Percentiles rank a stretch among this genome's conserved stretches.
Evolutionary conservation across 2,329 filamentous ascomycete species (phyloP).

Genomic region (Gremmenia infestans): DNA sequence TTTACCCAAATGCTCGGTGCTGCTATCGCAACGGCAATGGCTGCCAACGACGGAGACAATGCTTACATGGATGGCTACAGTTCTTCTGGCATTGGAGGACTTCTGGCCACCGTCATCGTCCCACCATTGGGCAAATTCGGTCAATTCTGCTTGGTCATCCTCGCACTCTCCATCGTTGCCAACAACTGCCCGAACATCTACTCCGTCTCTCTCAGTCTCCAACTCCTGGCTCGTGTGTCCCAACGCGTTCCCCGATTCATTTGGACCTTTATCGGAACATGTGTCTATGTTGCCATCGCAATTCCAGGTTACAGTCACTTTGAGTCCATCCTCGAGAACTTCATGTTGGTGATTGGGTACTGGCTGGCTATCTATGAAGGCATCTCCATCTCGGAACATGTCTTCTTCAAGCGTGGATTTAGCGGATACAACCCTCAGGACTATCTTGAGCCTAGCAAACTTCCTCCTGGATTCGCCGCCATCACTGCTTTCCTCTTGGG

Average conservation of each 20-base stretch:
- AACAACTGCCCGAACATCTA: slow-evolving; percentile 73
- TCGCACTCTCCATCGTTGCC: slow-evolving; percentile 62
- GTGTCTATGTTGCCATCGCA: slow-evolving; percentile 62
- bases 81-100: slow-evolving; percentile 56
- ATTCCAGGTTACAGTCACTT: slow-evolving; percentile 66
- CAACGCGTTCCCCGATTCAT: slow-evolving; percentile 61
- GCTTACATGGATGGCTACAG: slow-evolving; percentile 51
- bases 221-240: slow-evolving; percentile 56
- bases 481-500: slow-evolving; percentile 59
- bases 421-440: slow-evolving; percentile 52
- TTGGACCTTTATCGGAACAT: slow-evolving; percentile 59
- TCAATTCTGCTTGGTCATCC: slow-evolving; percentile 64
- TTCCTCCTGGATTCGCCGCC: slow-evolving; percentile 62
- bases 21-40: slow-evolving; percentile 61
- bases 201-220: slow-evolving; percentile 61
- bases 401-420: slow-evolving; percentile 61
- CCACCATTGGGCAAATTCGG: slow-evolving; percentile 62
- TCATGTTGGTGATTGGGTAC: slow-evolving; percentile 66
- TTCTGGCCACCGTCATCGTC: slow-evolving; percentile 61
- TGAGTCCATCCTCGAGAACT: slow-evolving; percentile 60
- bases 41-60: slow-evolving; percentile 47
- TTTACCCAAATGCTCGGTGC: slow-evolving; percentile 72
- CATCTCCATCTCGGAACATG: slow-evolving; percentile 61
- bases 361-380: slow-evolving; percentile 72
- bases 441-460: slow-evolving; percentile 51